Base-by-base conservation (phyloP, 768 basidiomycete genomes). In the Tulasnella sp. region DNA sequence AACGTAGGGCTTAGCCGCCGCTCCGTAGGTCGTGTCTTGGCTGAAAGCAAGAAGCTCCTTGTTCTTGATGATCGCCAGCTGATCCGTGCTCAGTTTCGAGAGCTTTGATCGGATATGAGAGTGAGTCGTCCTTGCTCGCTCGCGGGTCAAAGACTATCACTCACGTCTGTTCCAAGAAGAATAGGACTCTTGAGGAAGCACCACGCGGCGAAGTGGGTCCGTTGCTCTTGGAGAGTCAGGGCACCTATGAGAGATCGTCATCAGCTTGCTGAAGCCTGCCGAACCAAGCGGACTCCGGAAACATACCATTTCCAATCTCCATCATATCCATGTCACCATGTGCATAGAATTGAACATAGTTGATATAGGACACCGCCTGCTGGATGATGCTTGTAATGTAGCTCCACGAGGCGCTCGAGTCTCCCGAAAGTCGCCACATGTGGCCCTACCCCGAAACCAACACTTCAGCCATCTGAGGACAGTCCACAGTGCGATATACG, bases 251-350 rank as follows among this genome's bases (percentile, higher is more conserved):
- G 10, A 46, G 16, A 71, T 16, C 44, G 6, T 32, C 37, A 35
- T 32, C 32, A 72, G 26, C n/a, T 7, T n/a, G 1, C n/a, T 23
- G 39, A 39, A 51, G 74, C 15, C 18, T 7, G 26, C 78, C n/a
- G 13, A 32, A 77, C 40, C 40, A 4, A 40, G 81, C 1, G 42
- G 83, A 83, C 81, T 73, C 86, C 11, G 9, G 18, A 26, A 89
- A 82, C 46, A 82, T 83, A 4, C 89, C 89, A 79, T 89, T 89
- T 44, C 88, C 87, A 46, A 87, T 55, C 26, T 80, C 79, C 79
- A 80, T 80, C 88, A 89, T 89, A 81, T 89, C 88, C 88, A 89
- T 89, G 78, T 90, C 89, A 77, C 89, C 88, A 80, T 89, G 88
- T 0, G 86, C 84, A 55, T 82, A 85, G 80, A 89, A 90, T 74